A percentile compares a stretch with the other conserved stretches of the same genome.
Evolutionary conservation across 768 basidiomycete species (phyloP).

Genomic region (Mycena galopus): DNA sequence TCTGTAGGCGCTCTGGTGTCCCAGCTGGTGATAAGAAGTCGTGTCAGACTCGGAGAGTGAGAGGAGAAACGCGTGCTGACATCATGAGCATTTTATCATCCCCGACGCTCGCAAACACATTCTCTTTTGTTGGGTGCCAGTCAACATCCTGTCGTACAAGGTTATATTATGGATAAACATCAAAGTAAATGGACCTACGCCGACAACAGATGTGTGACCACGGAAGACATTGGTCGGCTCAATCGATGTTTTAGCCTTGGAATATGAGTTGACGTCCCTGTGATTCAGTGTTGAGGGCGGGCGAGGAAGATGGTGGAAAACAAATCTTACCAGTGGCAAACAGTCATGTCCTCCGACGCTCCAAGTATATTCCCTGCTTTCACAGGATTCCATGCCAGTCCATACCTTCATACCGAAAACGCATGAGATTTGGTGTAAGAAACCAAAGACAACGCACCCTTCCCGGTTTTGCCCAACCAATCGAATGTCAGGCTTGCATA

Average conservation of each 20-base stretch:
- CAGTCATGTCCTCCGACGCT: conserved; percentile 95
- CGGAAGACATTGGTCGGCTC: conserved; percentile 88
- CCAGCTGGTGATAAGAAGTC: conserved; percentile 70
- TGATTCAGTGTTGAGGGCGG: conserved; percentile 3
- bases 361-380: conserved; percentile 89
- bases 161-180: conserved; percentile 13
- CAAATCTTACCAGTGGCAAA: conserved; percentile 86
- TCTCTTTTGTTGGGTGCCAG: conserved; percentile 89
- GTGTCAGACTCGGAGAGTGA: conserved; percentile 16
- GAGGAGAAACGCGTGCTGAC: conserved; percentile 60
- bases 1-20: conserved; percentile 85
- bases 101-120: conserved; percentile 93
- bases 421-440: not conserved
- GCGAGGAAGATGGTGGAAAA: not conserved
- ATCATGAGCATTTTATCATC: conserved; percentile 96
- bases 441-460: conserved; percentile 70
- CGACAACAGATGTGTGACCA: conserved; percentile 93
- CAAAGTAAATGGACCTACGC: conserved; percentile 66
- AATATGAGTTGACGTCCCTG: conserved; percentile 95
- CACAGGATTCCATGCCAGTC: conserved; percentile 91
- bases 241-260: conserved; percentile 81
- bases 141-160: conserved; percentile 83
- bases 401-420: conserved; percentile 73
- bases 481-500: conserved; percentile 91
- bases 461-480: conserved; percentile 93